Conservation (phyloP, 2,329 filamentous ascomycete genomes). For the Xylaria arbuscula region DNA sequence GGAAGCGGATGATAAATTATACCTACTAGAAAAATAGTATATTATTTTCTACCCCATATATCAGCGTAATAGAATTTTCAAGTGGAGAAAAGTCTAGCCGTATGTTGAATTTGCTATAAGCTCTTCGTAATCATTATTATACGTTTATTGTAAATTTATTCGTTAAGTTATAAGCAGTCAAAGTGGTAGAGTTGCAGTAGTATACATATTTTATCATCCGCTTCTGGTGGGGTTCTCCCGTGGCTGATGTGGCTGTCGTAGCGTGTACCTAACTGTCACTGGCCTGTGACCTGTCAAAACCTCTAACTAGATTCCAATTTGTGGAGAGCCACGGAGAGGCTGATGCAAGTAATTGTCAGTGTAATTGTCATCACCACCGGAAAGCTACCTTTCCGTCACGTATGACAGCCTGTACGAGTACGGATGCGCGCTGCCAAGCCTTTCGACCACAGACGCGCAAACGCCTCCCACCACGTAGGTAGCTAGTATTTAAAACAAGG, state of each 20-base stretch:
- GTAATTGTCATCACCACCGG: slow-evolving; percentile 37
- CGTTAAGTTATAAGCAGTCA: too few species aligned
- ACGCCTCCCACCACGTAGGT: neutral
- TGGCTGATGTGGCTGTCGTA: slow-evolving; percentile 11
- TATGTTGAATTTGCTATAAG: too few species aligned
- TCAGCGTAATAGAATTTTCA: too few species aligned
- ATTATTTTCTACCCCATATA: too few species aligned
- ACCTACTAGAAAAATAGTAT: too few species aligned
- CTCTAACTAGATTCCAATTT: neutral
- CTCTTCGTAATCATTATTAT: too few species aligned
- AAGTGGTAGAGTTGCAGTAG: too few species aligned
- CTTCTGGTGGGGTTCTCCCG: too few species aligned
- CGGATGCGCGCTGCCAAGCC: slow-evolving; percentile 25
- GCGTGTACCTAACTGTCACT: neutral
- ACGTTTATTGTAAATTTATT: too few species aligned
- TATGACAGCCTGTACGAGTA: slow-evolving; percentile 34
- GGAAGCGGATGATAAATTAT: too few species aligned
- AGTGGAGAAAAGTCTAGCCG: too few species aligned
- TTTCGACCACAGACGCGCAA: neutral
- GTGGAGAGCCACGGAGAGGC: neutral
- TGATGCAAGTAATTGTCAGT: slow-evolving; percentile 25
- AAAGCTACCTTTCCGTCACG: slow-evolving; percentile 29
- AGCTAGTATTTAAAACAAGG: slow-evolving; percentile 26
- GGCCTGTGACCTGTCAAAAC: neutral
- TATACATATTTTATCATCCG: too few species aligned